Base-by-base conservation (phyloP, 176 grass and related monocot species). In the Cymbopogon citratus region DNA sequence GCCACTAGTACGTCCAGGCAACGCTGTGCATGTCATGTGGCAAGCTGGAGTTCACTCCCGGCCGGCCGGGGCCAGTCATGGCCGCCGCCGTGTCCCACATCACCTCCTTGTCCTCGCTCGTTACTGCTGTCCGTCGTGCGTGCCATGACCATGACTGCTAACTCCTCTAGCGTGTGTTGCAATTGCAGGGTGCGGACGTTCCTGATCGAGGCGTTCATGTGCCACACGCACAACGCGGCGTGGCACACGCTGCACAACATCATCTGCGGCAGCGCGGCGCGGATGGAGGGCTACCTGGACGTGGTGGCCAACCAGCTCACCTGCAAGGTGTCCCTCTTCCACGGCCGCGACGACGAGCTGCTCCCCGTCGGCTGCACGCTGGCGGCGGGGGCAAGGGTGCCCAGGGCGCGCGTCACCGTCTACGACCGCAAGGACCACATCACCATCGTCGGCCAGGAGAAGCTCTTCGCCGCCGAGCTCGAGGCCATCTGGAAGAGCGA, bases 201-300 rank as follows among this genome's bases (percentile, higher is more conserved):
- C 86, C 7, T 98, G 71, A 94, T 94, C 27, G 92, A 98, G 64
- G 92, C 87, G 12, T 98, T 98, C 90, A 92, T 98, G 90, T 91
- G 92, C 81, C 92, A 98, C 88, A 98, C 95, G 25, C 95, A 98
- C 84, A 94, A 98, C 81, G 95, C 95, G 9, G 95, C 95, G 43
- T 98, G 95, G 95, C 95, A 98, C 88, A 98, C 95, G 12, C 87
- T 98, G 36, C 95, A 98, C 95, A 98, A 98, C 88, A 92, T 98
- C 84, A 94, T 98, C 75, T 98, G 90, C 57, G 92, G 88, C 40
- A 92, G 86, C 63, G 88, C 90, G 10, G 66, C 12, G 18, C 80
- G 85, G 86, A 94, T 98, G 87, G 90, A 87, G 39, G 56, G 27
- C 15, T 98, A 94, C 86, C 95, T 98, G 0, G 86, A 92, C 77